These are phyloP conservation scores for Russula foetens DNA, from an alignment of 768 basidiomycete genomes.

Conservation along the genomic window DNA sequence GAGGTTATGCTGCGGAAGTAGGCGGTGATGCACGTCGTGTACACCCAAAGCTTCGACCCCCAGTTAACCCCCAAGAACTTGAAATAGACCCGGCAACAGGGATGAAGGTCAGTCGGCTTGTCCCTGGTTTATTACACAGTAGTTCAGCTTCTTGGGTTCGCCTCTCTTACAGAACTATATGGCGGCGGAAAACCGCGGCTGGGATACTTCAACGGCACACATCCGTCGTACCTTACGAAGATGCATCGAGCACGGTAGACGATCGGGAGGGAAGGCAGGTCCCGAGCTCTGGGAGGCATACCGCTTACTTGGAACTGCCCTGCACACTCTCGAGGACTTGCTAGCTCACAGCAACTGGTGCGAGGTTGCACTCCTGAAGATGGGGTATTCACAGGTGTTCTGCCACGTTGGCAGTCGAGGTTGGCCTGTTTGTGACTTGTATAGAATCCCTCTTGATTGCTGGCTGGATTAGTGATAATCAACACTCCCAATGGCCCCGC, in stretches of 20 bases:
- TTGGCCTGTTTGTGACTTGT: constrained; percentile 9
- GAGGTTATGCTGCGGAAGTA: constrained; percentile 41
- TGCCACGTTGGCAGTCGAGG: constrained; percentile 69
- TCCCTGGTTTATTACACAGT: not conserved
- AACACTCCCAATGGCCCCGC: constrained; percentile 39
- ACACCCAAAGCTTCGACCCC: constrained; percentile 66
- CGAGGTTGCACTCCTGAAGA: constrained; percentile 60
- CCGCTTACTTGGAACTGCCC: constrained; percentile 56
- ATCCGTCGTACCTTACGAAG: constrained; percentile 51
- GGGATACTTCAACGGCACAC: constrained; percentile 64
- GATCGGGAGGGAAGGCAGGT: constrained; percentile 44
- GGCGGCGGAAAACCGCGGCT: constrained; percentile 44
- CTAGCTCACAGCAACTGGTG: constrained; percentile 77
- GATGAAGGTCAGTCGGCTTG: constrained; percentile 29
- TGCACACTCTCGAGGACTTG: constrained; percentile 68
- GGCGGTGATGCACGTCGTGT: constrained; percentile 65
- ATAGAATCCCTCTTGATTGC: not conserved
- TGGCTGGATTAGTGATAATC: constrained; percentile 25
- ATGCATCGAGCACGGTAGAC: constrained; percentile 64
- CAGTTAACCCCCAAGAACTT: constrained; percentile 62
- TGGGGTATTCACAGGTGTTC: constrained; percentile 67
- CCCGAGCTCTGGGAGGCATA: constrained; percentile 58
- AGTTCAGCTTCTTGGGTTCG: not conserved
- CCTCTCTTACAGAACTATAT: constrained; percentile 55
- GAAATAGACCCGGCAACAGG: constrained; percentile 70